Evolutionary conservation across 331 rosid species (phyloP), one percentile per base, ranked within the genome.

Genomic region (Erythrophleum ivorense): DNA sequence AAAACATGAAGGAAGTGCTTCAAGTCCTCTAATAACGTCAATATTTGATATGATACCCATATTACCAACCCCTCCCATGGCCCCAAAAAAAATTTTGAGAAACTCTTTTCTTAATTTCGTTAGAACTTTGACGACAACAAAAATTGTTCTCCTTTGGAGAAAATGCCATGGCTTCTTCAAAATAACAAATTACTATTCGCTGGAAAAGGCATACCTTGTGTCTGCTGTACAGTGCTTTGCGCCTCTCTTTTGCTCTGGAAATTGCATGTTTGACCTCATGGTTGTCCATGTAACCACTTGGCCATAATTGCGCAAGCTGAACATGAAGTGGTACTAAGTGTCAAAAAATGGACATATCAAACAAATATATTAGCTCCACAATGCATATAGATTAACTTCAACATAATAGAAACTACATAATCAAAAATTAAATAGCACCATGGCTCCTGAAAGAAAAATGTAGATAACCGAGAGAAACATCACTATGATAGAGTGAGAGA

Each of bases 291-390:
- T 83, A 86, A 59, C 97, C 97, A 87, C 73, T 83, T 73, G 98
- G 99, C 98, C 98, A 95, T 89, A 95, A 87, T 75, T 77, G 90
- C 1, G 98, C 98, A 71, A 95, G 94, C 99, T 95, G 97, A 82
- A 76, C n/a, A 66, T 78, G 38, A 81, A 9, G 80, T 3, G 57
- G 71, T 66, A 84, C 52, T 43, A 78, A 24, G 58, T 33, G 77
- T 72, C 45, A 33, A 72, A 72, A 49, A 52, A 33, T 1, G 4
- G 45, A 46, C 10, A 38, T 9, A 50, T 65, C 34, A 9, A 40
- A 43, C 50, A 40, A 19, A 50, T 38, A 36, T 74, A n/a, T 55
- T 54, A 54, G 10, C 53, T 38, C 53, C 50, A 50, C 29, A 29
- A 52, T 12, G 14, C 67, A 77, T 59, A 59, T 12, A 29, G 67